These are phyloP conservation scores for Phytophthora uliginosa DNA, from an alignment of 352 stramenopile species.

Conservation along the genomic window DNA sequence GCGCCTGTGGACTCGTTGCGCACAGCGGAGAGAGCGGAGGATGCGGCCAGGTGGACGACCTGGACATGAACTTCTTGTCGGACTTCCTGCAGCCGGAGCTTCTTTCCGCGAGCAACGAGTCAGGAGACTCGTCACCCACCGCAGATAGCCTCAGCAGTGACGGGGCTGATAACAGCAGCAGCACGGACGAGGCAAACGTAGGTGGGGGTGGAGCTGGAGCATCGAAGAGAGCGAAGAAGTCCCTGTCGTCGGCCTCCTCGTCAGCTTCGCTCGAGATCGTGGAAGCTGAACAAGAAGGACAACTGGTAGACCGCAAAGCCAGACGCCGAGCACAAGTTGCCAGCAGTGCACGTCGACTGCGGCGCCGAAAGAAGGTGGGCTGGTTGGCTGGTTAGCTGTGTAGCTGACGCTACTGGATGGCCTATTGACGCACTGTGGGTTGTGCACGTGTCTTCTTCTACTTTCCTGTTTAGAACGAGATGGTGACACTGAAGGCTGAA, in stretches of 20 bases:
- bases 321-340: constrained; percentile 56
- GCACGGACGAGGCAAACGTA: constrained; percentile 1
- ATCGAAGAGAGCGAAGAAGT: constrained; percentile 25
- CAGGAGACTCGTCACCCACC: constrained; percentile 6
- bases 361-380: constrained; percentile 56
- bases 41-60: constrained; percentile 22
- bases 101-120: not conserved
- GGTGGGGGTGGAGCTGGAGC: not conserved
- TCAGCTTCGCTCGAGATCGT: constrained; percentile 8
- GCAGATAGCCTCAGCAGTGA: constrained; percentile 13
- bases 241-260: constrained; percentile 4
- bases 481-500: constrained; percentile 51
- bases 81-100: constrained; percentile 27
- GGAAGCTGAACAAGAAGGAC: constrained; percentile 16
- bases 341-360: constrained; percentile 57
- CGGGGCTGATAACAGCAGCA: constrained; percentile 7
- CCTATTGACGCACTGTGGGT: too few relatives aligned
- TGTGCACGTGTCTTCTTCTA: too few relatives aligned
- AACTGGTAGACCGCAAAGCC: constrained; percentile 40
- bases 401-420: not conserved
- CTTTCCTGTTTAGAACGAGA: constrained; percentile 24
- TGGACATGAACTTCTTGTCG: constrained; percentile 41
- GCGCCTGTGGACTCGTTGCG: constrained; percentile 3
- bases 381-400: not conserved
- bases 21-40: not conserved